A percentile compares a stretch with the other conserved stretches of the same genome.
These are phyloP conservation scores for Amanita subjunquillea DNA, from an alignment of 768 basidiomycete species.

Conservation along the genomic window DNA sequence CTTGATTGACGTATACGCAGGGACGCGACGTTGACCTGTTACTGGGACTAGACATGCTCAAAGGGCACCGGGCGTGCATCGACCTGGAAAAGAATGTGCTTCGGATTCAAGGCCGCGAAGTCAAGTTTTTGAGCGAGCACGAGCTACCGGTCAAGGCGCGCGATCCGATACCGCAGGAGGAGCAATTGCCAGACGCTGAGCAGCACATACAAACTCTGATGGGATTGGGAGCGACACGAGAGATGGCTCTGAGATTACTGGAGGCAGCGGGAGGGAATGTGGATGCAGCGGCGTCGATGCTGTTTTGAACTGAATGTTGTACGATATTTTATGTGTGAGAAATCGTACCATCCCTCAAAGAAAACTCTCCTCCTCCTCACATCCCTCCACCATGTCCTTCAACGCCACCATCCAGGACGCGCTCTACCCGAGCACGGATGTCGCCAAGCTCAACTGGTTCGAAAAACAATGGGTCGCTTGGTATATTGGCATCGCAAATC, in stretches of 20 bases:
- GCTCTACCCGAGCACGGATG: constrained; percentile 51
- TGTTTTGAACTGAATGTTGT: constrained; percentile 40
- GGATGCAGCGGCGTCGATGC: constrained; percentile 78
- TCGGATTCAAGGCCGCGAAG: constrained; percentile 86
- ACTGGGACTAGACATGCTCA: constrained; percentile 98
- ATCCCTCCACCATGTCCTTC: constrained; percentile 26
- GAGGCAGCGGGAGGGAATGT: constrained; percentile 79
- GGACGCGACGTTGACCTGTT: constrained; percentile 91
- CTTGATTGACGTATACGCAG: constrained; percentile 24
- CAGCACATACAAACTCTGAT: constrained; percentile 51
- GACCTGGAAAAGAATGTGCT: constrained; percentile 86
- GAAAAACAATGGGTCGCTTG: constrained; percentile 80
- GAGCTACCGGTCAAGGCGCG: constrained; percentile 82
- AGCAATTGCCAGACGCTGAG: constrained; percentile 15
- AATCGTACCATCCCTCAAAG: background rate
- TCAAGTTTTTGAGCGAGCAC: constrained; percentile 87
- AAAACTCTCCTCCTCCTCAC: background rate
- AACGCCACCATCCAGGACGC: constrained; percentile 28
- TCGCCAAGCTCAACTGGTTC: constrained; percentile 51
- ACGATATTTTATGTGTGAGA: constrained; percentile 1
- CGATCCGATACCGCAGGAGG: constrained; percentile 12
- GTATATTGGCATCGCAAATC: constrained; percentile 84
- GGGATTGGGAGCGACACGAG: constrained; percentile 67
- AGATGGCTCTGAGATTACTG: constrained; percentile 67
- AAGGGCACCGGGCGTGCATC: constrained; percentile 93